Conservation (phyloP, 2,329 filamentous ascomycete genomes). For the Phialophora expanda region DNA sequence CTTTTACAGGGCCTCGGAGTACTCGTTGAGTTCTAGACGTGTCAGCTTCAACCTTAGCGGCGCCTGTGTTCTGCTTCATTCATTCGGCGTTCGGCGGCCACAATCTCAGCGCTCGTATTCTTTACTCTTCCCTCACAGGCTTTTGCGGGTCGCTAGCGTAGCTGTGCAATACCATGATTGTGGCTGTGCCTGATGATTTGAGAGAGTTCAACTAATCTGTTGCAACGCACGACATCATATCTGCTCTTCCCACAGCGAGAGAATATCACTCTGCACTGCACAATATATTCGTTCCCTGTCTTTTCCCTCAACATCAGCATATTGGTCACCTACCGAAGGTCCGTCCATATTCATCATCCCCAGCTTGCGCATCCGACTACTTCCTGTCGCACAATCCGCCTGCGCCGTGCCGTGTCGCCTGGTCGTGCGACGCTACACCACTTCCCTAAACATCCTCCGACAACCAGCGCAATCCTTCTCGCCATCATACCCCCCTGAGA, state of each 20-base stretch:
- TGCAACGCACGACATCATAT: slow-evolving; percentile 3
- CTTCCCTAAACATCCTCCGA: slow-evolving; percentile 14
- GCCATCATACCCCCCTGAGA: slow-evolving; percentile 2
- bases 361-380: slow-evolving; percentile 9
- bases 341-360: background rate
- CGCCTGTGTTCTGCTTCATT: background rate
- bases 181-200: background rate
- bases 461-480: slow-evolving; percentile 1
- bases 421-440: slow-evolving; percentile 21
- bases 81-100: background rate
- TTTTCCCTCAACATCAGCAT: background rate
- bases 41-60: background rate
- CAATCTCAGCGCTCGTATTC: background rate
- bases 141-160: background rate
- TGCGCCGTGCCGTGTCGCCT: slow-evolving; percentile 3
- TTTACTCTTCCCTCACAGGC: background rate
- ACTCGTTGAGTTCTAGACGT: background rate
- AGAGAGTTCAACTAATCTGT: slow-evolving; percentile 3
- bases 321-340: background rate
- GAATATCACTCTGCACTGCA: background rate
- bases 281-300: background rate
- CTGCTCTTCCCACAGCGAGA: background rate
- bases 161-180: background rate
- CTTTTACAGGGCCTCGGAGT: too few species aligned
- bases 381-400: slow-evolving; percentile 13